These are phyloP conservation scores for Aquilaria malaccensis DNA, from an alignment of 345 rosid species.

Conservation along the genomic window DNA sequence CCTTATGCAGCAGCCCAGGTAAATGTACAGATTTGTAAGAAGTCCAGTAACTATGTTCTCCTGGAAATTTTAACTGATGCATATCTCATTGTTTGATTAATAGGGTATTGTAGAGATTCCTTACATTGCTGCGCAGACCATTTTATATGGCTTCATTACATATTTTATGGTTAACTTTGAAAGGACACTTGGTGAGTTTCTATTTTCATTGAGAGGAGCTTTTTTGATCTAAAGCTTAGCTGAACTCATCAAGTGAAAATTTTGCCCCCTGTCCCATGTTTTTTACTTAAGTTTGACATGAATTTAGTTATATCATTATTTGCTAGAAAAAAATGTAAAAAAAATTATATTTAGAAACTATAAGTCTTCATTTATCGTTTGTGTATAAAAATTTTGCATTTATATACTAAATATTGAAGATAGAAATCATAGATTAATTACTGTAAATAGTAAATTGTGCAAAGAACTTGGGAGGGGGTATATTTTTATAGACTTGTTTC, in stretches of 20 bases:
- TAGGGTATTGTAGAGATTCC: conserved; percentile 93
- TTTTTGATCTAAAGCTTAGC: not conserved
- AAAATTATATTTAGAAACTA: too few relatives aligned
- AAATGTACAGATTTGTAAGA: conserved; percentile 3
- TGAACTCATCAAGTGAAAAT: not conserved
- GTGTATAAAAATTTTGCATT: too few relatives aligned
- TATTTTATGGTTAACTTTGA: conserved; percentile 82
- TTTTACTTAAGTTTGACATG: not conserved
- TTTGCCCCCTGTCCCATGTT: not conserved
- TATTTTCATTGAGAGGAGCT: not conserved
- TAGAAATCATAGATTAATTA: too few relatives aligned
- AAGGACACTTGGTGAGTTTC: conserved; percentile 55
- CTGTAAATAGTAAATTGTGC: too few relatives aligned
- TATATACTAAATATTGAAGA: too few relatives aligned
- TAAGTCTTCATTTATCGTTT: too few relatives aligned
- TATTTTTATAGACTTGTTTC: not conserved
- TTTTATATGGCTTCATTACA: conserved; percentile 68
- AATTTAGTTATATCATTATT: too few relatives aligned
- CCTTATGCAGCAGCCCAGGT: conserved; percentile 84
- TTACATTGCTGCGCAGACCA: conserved; percentile 62
- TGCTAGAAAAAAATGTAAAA: too few relatives aligned
- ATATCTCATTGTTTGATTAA: conserved; percentile 1
- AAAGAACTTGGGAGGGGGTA: too few relatives aligned
- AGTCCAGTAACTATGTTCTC: not conserved
- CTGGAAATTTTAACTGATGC: not conserved